Evolutionary conservation across 2,329 filamentous ascomycete genomes (phyloP).

Genomic region (Talaromyces amestolkiae): DNA sequence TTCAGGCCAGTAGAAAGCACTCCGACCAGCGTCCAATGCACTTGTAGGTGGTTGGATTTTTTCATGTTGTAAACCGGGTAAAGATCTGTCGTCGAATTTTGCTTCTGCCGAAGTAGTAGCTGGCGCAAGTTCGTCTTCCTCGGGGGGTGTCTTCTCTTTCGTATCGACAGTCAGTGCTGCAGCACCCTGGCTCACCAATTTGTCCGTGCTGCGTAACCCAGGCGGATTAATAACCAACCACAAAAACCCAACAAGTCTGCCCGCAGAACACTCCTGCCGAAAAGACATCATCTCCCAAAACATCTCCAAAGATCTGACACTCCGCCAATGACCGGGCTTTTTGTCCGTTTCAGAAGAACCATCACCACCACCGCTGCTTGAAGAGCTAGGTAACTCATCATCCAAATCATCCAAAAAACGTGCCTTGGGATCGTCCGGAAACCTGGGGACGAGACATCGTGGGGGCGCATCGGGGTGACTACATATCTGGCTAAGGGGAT

Average conservation of each 20-base stretch:
- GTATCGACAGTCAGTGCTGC: neutral
- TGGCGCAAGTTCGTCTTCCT: neutral
- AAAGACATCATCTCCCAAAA: conserved; percentile 99
- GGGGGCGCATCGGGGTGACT: conserved; percentile 65
- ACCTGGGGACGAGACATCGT: conserved; percentile 81
- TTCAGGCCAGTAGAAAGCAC: conserved; percentile 36
- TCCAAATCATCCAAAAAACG: conserved; percentile 87
- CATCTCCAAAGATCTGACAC: conserved; percentile 76
- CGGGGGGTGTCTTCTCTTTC: neutral
- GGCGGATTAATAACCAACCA: conserved; percentile 82
- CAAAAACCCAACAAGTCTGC: conserved; percentile 86
- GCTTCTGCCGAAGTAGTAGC: conserved; percentile 25
- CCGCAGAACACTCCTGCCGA: conserved; percentile 91
- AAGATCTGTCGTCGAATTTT: conserved; percentile 18
- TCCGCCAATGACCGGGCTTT: conserved; percentile 71
- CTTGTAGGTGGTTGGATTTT: neutral
- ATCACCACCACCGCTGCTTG: conserved; percentile 27
- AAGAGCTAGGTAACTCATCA: conserved; percentile 63
- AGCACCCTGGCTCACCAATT: conserved; percentile 24
- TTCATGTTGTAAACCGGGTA: neutral
- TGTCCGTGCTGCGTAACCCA: conserved; percentile 37
- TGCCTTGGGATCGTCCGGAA: conserved; percentile 93
- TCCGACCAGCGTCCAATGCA: conserved; percentile 19
- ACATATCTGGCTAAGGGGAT: conserved; percentile 71
- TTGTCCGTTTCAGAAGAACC: conserved; percentile 32